Evolutionary conservation across 352 stramenopile species (phyloP), one percentile per base, ranked within the genome.

Genomic region (Globisporangium mamillatum): DNA sequence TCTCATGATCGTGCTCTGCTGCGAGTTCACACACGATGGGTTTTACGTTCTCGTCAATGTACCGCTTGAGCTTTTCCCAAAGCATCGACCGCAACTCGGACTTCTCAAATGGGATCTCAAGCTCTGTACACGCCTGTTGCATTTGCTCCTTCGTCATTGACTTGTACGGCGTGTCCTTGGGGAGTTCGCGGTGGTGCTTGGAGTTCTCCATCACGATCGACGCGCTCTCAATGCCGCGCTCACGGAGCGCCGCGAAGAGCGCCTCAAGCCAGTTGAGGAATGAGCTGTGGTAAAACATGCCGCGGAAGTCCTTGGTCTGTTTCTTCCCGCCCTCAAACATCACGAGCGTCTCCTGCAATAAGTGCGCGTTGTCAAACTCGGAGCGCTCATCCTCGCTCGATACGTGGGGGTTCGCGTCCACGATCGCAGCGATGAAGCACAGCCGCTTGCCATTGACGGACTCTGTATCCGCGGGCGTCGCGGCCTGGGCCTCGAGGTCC

Each of bases 281-380:
- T n/a, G 46, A 57, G 10, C 38, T 57, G 61, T 60, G 48, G 14
- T 67, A 32, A 16, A 67, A 67, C 62, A 67, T 67, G n/a, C 38
- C 62, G 24, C 16, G 62, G 3, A 54, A 67, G n/a, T 67, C 62
- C 34, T 67, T 67, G 29, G 46, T 67, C 52, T 67, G 62, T 24
- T 60, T 60, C 52, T 67, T 67, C 4, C 50, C 62, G 4, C 62
- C 62, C 34, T 67, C 44, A 60, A 67, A 67, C n/a, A 67, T 60
- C n/a, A 54, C 48, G 16, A 60, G 48, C n/a, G 48, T 58, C 44
- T 67, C 61, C 24, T 56, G 48, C 20, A 67, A 22, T 48, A 67
- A 59, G 22, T 67, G 61, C 52, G 61, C 61, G 10, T 59, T 34
- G 20, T 59, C 46, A 14, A 18, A 48, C 27, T 36, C 46, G 20